A percentile compares a stretch with the other conserved stretches of the same genome.
Evolutionary conservation across 768 basidiomycete species (phyloP).

Genomic region (Tulasnella sp.): DNA sequence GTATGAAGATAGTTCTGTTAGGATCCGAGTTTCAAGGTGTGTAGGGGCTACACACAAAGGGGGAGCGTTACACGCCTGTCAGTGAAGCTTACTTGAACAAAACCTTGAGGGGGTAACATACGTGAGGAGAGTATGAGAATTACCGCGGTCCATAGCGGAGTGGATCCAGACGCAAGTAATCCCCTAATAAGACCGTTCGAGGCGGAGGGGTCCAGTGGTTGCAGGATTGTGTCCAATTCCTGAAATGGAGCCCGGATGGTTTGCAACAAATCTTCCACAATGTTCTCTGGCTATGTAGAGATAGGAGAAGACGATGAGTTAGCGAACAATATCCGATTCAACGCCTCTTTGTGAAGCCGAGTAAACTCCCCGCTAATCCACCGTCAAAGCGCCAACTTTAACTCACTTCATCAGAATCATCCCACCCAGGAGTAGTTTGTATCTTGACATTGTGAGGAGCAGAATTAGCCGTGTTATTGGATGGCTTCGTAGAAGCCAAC

Average conservation of each 20-base stretch:
- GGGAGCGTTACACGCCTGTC: background rate
- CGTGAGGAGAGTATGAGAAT: constrained; percentile 6
- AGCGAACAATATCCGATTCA: background rate
- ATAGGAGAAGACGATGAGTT: background rate
- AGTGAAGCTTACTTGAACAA: background rate
- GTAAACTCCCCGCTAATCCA: too few relatives aligned
- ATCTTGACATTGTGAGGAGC: background rate
- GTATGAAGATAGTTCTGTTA: constrained; percentile 5
- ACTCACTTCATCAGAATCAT: constrained; percentile 10
- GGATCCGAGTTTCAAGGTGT: background rate
- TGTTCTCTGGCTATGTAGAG: background rate
- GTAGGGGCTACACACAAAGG: background rate
- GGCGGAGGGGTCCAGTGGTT: background rate
- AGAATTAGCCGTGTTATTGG: background rate
- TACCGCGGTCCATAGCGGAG: constrained; percentile 10
- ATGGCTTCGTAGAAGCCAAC: background rate
- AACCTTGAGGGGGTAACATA: background rate
- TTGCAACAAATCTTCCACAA: background rate
- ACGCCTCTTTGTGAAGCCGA: too few relatives aligned
- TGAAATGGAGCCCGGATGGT: constrained; percentile 2
- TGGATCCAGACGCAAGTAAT: constrained; percentile 2
- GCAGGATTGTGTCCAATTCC: background rate
- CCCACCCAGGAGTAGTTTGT: background rate
- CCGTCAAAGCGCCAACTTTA: background rate
- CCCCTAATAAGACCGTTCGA: background rate